These are phyloP conservation scores for Trichoderma asperelloides DNA, from an alignment of 495 filamentous ascomycete genomes.

Conservation along the genomic window DNA sequence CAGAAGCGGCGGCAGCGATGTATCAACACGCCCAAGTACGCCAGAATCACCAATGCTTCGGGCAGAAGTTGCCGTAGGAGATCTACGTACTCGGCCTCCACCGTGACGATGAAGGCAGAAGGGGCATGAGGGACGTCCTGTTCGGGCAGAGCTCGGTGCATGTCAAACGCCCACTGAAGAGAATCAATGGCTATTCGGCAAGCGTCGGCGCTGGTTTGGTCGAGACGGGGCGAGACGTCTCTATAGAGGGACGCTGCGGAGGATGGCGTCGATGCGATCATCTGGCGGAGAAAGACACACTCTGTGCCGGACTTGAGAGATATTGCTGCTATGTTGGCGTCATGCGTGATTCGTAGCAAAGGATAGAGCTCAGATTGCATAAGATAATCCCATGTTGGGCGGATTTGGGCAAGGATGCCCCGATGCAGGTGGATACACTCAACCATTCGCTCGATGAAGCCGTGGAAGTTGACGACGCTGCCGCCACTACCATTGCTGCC, in stretches of 20 bases:
- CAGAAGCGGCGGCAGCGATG: conserved; percentile 25
- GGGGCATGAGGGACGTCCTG: conserved; percentile 12
- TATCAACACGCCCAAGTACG: conserved; percentile 30
- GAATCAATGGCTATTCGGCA: conserved; percentile 4
- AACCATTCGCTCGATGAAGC: conserved; percentile 31
- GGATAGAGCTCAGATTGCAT: conserved; percentile 6
- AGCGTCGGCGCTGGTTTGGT: background rate
- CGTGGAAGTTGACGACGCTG: conserved; percentile 15
- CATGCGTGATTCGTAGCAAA: background rate
- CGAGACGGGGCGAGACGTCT: background rate
- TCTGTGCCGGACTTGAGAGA: background rate
- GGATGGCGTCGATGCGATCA: background rate
- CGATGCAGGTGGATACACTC: conserved; percentile 30
- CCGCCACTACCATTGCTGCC: background rate
- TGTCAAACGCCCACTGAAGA: conserved; percentile 10
- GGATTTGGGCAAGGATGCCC: conserved; percentile 27
- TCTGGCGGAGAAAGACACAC: background rate
- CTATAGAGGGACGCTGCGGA: background rate
- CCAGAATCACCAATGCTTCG: conserved; percentile 35
- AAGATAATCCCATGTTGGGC: conserved; percentile 17
- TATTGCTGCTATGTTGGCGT: background rate
- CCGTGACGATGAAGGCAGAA: conserved; percentile 23
- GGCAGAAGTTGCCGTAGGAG: conserved; percentile 26
- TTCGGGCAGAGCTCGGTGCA: conserved; percentile 7
- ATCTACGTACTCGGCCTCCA: conserved; percentile 26